Base-by-base conservation (phyloP, 306 rosid genomes). In the Cyamopsis tetragonoloba region DNA sequence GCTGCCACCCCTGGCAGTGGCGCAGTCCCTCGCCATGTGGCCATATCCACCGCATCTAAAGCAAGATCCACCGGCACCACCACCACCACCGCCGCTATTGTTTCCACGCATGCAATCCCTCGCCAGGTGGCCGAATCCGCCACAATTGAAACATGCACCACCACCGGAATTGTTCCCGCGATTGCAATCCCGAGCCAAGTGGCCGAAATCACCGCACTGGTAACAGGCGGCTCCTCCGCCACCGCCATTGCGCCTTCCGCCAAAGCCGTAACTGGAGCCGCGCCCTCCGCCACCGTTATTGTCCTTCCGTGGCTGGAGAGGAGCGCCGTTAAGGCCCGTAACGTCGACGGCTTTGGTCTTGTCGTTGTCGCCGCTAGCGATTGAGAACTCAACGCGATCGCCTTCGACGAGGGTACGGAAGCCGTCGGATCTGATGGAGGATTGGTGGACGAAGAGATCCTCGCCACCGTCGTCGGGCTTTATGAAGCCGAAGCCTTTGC, bases 371-470 rank as follows among this genome's bases (percentile, higher is more conserved):
- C 82, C 84, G 2, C 66, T 39, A 11, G 83, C 85, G 78, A 92
- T 82, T 42, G 69, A 30, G 81, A 77, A 92, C 82, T 89, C 95
- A 7, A 92, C 98, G 27, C 30, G 57, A 17, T 92, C 98, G 7
- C 90, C 96, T 13, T 82, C 92, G 0, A 66, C 60, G 3, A 92
- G 84, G 23, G 81, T 72, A 17, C 98, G 92, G 75, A 65, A 89
- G 0, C 96, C 96, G n/a, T 92, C 92, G 67, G 96, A 89, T 81
- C 80, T 75, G 87, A 92, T 83, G 39, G 92, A 74, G 0, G 98
- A 92, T 35, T 92, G 96, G 62, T 92, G 98, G 13, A 92, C 92
- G 43, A 92, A 92, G 30, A 92, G 85, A 71, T 92, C 98, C 1
- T 88, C 95, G 8, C 83, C 76, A 3, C 82, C 96, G 20, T 76